Evolutionary conservation across 768 basidiomycete genomes (phyloP).

Genomic region (Kwoniella botswanensis): DNA sequence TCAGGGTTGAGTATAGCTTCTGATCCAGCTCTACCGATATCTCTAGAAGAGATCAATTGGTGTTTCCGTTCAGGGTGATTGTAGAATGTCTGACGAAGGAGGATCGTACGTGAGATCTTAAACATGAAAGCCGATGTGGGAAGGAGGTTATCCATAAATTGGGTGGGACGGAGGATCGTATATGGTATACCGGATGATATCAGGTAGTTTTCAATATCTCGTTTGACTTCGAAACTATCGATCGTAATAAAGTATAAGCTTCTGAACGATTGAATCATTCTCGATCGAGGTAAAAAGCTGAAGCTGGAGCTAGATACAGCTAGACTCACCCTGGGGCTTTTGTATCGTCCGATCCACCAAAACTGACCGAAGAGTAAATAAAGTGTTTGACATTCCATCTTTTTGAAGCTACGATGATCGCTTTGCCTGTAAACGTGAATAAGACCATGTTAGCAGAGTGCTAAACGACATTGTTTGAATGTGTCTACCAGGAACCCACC

Average conservation of each 20-base stretch:
- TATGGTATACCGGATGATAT: constrained; percentile 17
- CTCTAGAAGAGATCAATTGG: constrained; percentile 28
- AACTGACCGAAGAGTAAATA: constrained; percentile 33
- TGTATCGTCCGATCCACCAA: constrained; percentile 25
- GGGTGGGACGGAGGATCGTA: constrained; percentile 33
- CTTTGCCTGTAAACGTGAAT: constrained; percentile 18
- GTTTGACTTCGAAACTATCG: constrained; percentile 34
- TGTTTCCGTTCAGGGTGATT: constrained; percentile 34
- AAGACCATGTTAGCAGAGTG: too few relatives aligned
- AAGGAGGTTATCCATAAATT: constrained; percentile 41
- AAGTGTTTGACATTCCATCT: constrained; percentile 33
- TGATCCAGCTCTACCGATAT: constrained; percentile 34
- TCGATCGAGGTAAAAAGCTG: too few relatives aligned
- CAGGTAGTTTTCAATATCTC: constrained; percentile 34
- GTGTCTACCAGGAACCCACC: constrained; percentile 19
- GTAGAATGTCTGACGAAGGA: constrained; percentile 25
- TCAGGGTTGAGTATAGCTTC: constrained; percentile 23
- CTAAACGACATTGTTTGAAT: too few relatives aligned
- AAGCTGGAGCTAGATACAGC: too few relatives aligned
- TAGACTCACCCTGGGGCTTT: constrained; percentile 17
- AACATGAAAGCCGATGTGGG: constrained; percentile 25
- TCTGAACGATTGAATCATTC: too few relatives aligned
- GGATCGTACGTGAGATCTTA: constrained; percentile 30
- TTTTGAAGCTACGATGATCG: constrained; percentile 31
- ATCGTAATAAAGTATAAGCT: neutral